Evolutionary conservation across 768 basidiomycete species (phyloP).

Genomic region (Fibroporia radiculosa): DNA sequence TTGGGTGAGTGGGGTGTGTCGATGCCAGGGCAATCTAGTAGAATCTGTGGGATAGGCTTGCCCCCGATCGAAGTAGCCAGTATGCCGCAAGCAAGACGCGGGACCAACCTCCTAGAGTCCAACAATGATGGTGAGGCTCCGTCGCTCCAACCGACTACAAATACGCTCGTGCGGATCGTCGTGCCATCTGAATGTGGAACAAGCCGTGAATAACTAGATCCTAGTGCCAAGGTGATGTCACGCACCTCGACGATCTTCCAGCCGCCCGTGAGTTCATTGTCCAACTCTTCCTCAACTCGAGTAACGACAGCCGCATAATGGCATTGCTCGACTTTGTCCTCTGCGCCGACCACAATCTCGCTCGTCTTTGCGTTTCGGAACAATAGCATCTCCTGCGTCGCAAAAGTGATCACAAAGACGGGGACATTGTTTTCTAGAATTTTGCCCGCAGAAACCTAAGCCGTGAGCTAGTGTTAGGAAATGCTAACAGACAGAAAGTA

Average conservation of each 20-base stretch:
- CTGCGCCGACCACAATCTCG: conserved; percentile 83
- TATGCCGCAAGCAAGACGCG: no score
- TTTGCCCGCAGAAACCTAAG: conserved; percentile 75
- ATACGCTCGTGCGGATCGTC: conserved; percentile 43
- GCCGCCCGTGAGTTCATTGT: conserved; percentile 90
- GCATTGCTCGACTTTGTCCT: conserved; percentile 89
- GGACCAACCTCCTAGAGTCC: no score
- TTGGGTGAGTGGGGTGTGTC: conserved; percentile 9
- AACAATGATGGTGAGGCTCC: not conserved
- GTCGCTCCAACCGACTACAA: conserved; percentile 19
- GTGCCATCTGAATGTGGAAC: conserved; percentile 34
- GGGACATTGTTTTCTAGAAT: conserved; percentile 87
- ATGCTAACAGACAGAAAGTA: not conserved
- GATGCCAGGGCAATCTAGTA: no score
- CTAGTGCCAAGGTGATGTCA: conserved; percentile 6
- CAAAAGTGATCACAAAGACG: conserved; percentile 85
- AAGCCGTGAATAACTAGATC: not conserved
- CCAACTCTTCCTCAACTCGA: conserved; percentile 78
- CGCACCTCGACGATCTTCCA: conserved; percentile 97
- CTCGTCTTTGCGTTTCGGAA: conserved; percentile 87
- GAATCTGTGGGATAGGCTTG: no score
- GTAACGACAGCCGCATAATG: conserved; percentile 90
- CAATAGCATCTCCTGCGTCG: conserved; percentile 87
- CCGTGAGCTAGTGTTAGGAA: not conserved
- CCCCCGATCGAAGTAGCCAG: no score